Evolutionary conservation across 2,329 filamentous ascomycete species (phyloP), one percentile per base, ranked within the genome.

Genomic region (Immersiporthe knoxdaviesiana): DNA sequence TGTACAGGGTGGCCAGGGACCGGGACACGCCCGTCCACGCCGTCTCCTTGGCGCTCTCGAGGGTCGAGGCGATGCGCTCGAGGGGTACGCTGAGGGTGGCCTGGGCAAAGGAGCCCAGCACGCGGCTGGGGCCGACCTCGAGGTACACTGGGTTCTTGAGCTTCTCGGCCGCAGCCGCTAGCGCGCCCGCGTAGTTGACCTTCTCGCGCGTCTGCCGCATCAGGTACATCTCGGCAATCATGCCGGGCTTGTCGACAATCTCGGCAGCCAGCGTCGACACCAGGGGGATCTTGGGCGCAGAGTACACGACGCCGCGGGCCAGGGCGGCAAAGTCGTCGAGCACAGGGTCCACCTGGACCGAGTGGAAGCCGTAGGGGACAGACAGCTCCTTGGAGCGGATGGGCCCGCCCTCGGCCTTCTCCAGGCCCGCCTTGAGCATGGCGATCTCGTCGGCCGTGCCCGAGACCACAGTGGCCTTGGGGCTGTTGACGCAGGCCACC

Each of bases 401-500:
- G 27, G 61, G 73, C 21, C 50, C 72, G 66, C 71, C 69, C 41
- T 76, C 71, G 64, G 71, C 69, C 27, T 71, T 70, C 32, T 84
- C 82, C 24, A 87, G 80, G 2, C 78, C 74, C 5, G 76, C 73
- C 12, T 70, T 65, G n/a, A 68, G 63, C 7, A 63, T 37, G 30
- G 63, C 58, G 14, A 84, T 77, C 39, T 83, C 78, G 0, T 76
- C 75, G 2, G 79, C 77, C 0, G 73, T 72, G 5, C 82, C 83
- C 8, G 78, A 78, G 14, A 94, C 81, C 4, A 94, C 92, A 18
- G 88, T 92, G 74, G 92, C 90, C 60, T 86, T 82, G 0, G 89
- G 87, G 0, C 88, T 87, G 73, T 94, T 94, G 74, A 92, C 84
- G 79, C 92, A 94, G 14, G 91, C 89, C 27, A 84, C 72, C 32